Conservation (phyloP, 257 asterid genomes). For the Plantago elongata region DNA sequence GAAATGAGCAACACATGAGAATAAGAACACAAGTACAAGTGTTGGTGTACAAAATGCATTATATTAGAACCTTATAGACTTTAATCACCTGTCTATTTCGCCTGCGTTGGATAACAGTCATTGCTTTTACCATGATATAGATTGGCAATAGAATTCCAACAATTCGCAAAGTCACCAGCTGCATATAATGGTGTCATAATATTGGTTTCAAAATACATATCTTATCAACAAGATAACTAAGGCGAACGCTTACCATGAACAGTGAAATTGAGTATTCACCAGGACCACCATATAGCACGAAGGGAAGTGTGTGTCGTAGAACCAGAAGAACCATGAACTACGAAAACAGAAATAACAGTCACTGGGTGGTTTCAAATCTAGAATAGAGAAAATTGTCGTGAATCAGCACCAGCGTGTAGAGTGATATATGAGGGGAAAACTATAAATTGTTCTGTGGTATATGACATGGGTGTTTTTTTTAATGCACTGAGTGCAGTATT, state of each 20-base stretch:
- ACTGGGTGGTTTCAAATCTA: conserved; percentile 4
- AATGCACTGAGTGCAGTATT: no score
- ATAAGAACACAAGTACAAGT: neutral
- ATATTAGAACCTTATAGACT: neutral
- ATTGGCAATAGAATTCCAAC: conserved; percentile 56
- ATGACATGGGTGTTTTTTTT: no score
- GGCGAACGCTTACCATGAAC: conserved; percentile 33
- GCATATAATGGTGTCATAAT: conserved; percentile 17
- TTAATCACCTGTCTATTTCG: conserved; percentile 44
- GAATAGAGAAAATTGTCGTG: neutral
- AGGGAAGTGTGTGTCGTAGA: conserved; percentile 52
- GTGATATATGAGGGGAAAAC: no score
- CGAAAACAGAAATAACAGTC: neutral
- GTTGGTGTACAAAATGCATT: no score
- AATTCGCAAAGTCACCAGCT: conserved; percentile 46
- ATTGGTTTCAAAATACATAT: neutral
- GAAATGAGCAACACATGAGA: neutral
- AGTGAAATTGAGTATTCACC: conserved; percentile 45
- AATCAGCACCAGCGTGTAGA: no score
- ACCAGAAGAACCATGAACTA: conserved; percentile 70
- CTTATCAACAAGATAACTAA: neutral
- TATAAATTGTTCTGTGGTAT: no score
- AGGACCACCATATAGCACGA: conserved; percentile 35
- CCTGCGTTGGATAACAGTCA: conserved; percentile 36
- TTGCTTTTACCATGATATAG: conserved; percentile 48